Conservation (phyloP, 495 filamentous ascomycete species). For the Amniculicola lignicola region DNA sequence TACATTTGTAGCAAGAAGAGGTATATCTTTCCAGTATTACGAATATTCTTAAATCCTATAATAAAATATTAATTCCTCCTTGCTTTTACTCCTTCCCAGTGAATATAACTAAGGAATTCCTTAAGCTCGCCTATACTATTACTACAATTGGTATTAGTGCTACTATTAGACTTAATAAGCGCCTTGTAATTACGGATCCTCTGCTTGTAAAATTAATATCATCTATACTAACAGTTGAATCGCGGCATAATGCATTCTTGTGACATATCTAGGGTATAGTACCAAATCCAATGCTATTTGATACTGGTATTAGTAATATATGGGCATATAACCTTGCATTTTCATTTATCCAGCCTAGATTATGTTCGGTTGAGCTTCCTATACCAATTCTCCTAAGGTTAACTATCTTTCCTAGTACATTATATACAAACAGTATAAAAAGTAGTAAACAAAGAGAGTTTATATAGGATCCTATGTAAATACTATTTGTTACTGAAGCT, state of each 20-base stretch:
- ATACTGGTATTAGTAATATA: constrained; percentile 8
- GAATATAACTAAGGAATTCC: neutral
- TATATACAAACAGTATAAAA: neutral
- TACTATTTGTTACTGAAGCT: constrained; percentile 1
- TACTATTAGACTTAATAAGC: neutral
- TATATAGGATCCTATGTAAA: neutral
- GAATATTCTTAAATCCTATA: constrained; percentile 2
- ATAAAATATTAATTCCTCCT: constrained; percentile 7
- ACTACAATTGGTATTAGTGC: neutral
- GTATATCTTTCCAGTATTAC: constrained; percentile 5
- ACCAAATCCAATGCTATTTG: neutral
- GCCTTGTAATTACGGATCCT: neutral
- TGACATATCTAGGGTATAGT: neutral
- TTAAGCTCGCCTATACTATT: neutral
- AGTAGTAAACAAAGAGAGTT: constrained; percentile 4
- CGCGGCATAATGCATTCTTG: constrained; percentile 1
- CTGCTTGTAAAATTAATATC: neutral
- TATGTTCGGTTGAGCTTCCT: constrained; percentile 1
- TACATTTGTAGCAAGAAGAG: constrained; percentile 11
- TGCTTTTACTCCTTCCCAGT: neutral
- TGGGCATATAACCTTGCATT: constrained; percentile 7
- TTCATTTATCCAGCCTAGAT: constrained; percentile 3
- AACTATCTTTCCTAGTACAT: neutral
- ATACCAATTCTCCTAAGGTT: constrained; percentile 1
- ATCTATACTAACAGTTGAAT: constrained; percentile 8